phyloP scores from a whole-genome alignment of 2,329 filamentous ascomycete species.

The Pseudogymnoascus sp. region DNA sequence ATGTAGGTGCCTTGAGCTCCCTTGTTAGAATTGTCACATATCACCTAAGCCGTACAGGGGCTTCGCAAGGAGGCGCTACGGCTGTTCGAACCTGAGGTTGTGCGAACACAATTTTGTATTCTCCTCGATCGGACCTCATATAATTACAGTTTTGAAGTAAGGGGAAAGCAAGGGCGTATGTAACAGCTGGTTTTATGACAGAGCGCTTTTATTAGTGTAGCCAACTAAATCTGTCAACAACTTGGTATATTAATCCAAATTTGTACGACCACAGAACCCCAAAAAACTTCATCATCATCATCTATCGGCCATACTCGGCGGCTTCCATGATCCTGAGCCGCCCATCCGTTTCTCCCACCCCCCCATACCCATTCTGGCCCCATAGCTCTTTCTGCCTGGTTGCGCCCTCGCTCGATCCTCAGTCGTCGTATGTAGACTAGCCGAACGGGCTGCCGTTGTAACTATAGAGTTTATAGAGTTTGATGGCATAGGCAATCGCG shows the following conservation, averaged over 20 bases:
- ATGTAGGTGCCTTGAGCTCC: not conserved
- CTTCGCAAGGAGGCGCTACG: not conserved
- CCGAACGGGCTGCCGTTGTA: not conserved
- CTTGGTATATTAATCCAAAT: not conserved
- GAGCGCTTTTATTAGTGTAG: not conserved
- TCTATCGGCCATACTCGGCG: slow-evolving; percentile 6
- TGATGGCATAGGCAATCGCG: not conserved
- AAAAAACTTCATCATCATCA: not conserved
- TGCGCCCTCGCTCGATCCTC: slow-evolving; percentile 1
- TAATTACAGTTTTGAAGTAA: not conserved
- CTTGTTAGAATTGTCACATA: not conserved
- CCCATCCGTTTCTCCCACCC: slow-evolving; percentile 4
- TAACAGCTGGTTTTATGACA: not conserved
- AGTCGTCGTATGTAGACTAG: slow-evolving; percentile 1
- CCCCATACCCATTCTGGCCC: not conserved
- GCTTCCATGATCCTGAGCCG: not conserved
- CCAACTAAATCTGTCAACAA: not conserved
- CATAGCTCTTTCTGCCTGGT: not conserved
- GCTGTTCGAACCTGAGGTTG: not conserved
- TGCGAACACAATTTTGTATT: not conserved
- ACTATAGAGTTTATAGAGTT: not conserved
- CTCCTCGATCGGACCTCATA: not conserved
- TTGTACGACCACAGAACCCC: not conserved
- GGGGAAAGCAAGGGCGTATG: not conserved
- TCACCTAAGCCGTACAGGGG: not conserved